Percentiles rank a stretch among this genome's conserved stretches.
These are phyloP conservation scores for Calocera viscosa DNA, from an alignment of 768 basidiomycete species.

Conservation along the genomic window DNA sequence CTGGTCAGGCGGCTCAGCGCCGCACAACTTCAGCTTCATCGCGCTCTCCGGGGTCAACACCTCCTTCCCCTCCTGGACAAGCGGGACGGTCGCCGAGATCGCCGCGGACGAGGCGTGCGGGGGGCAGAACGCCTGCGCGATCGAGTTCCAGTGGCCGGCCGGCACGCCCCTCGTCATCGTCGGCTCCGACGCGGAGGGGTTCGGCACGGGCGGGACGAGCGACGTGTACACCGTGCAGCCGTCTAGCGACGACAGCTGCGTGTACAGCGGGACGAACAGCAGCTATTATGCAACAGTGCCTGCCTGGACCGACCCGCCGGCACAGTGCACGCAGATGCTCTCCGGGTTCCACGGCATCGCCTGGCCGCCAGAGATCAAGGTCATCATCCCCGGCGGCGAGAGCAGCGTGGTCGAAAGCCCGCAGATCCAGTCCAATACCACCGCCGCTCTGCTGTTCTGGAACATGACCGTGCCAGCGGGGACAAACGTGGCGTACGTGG, in stretches of 20 bases:
- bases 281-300: not conserved
- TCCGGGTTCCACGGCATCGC: not conserved
- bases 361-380: not conserved
- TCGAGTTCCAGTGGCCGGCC: not conserved
- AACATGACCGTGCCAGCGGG: conserved; percentile 6
- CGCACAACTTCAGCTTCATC: conserved; percentile 6
- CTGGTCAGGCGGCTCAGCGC: conserved; percentile 2
- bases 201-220: conserved; percentile 3
- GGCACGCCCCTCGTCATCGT: conserved; percentile 1
- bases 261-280: not conserved
- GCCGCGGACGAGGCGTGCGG: not conserved
- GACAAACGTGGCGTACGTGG: conserved; percentile 1
- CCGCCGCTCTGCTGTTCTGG: conserved; percentile 6
- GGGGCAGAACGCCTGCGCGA: not conserved
- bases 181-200: not conserved
- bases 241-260: not conserved
- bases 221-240: conserved; percentile 3
- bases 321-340: not conserved
- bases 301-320: not conserved
- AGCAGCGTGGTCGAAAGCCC: conserved; percentile 4
- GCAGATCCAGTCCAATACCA: not conserved
- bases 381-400: conserved; percentile 5
- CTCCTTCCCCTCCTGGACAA: not conserved
- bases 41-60: not conserved
- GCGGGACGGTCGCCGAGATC: not conserved